phyloP scores from a whole-genome alignment of 176 grass and related monocot species.

The Phoenix dactylifera region DNA sequence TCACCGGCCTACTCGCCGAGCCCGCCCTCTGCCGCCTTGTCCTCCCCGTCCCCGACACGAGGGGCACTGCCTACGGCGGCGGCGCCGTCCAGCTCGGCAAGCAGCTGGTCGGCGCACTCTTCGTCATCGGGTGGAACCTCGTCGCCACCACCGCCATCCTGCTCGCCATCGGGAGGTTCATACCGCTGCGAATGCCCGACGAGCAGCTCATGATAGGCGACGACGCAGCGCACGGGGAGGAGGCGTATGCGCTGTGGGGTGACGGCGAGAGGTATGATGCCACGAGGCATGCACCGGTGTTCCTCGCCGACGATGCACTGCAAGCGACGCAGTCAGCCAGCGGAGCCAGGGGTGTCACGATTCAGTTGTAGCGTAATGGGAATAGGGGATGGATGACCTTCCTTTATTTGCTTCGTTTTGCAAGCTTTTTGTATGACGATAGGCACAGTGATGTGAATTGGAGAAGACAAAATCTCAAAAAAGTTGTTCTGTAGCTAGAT shows the following conservation, averaged over 20 bases:
- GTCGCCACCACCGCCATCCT: slow-evolving; percentile 22
- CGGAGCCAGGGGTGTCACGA: slow-evolving; percentile 2
- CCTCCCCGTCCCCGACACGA: slow-evolving; percentile 20
- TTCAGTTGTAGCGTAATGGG: background rate
- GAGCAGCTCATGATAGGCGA: slow-evolving; percentile 25
- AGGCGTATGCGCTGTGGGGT: slow-evolving; percentile 14
- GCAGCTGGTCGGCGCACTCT: slow-evolving; percentile 19
- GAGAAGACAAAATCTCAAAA: too few relatives aligned
- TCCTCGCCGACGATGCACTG: background rate
- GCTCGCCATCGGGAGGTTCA: slow-evolving; percentile 7
- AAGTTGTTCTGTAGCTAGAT: too few relatives aligned
- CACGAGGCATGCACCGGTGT: background rate
- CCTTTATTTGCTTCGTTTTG: too few relatives aligned
- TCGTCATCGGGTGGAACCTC: slow-evolving; percentile 33
- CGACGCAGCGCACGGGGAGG: slow-evolving; percentile 20
- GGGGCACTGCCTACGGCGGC: slow-evolving; percentile 17
- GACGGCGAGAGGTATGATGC: slow-evolving; percentile 8
- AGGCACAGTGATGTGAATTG: too few relatives aligned
- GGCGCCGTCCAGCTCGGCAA: slow-evolving; percentile 23
- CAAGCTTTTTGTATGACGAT: too few relatives aligned
- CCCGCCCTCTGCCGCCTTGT: slow-evolving; percentile 20
- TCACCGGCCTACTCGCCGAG: slow-evolving; percentile 24
- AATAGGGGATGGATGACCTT: too few relatives aligned
- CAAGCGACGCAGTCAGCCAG: background rate
- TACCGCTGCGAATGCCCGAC: slow-evolving; percentile 30